Base-by-base conservation (phyloP, 257 asterid genomes). In the Misopates orontium region DNA sequence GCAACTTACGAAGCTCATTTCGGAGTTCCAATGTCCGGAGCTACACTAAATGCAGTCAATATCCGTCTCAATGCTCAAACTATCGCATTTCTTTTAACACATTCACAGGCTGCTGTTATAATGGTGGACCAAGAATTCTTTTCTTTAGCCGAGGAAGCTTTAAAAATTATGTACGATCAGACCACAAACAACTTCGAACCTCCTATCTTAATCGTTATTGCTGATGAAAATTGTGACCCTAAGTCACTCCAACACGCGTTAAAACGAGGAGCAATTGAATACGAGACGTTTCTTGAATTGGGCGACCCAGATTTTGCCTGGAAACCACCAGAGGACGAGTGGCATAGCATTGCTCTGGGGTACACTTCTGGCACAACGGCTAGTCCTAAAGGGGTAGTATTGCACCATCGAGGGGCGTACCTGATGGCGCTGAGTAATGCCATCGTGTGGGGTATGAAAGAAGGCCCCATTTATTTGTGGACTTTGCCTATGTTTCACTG, bases 401-500 rank as follows among this genome's bases (percentile, higher is more conserved):
- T 31, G 10, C 50, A 60, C 32, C 73, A 69, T 50, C 56, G 73
- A 42, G 73, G 73, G 3, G 73, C 73, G 5, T 69, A 69, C 48
- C 67, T 69, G 60, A 69, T 58, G n/a, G 50, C 73, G 10, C 45
- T 69, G 32, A 60, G 67, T 60, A 63, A 48, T 22, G 64, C 42
- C 59, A 17, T 69, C 10, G 61, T 69, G 11, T 58, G 32, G 59
- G 73, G 60, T 42, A 69, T 69, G 68, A 3, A 31, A 21, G 22
- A 60, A n/a, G 36, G 50, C 54, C 67, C 68, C 28, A 21, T 69
- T 11, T 69, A 59, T 23, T 49, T 69, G n/a, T 69, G 73, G 73
- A 41, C 66, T 0, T 60, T 69, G 53, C 73, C 73, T 0, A 69
- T 69, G 73, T 69, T 49, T 42, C 73, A 69, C 50, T 69, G 73